These are phyloP conservation scores for Harrya chromipes DNA, from an alignment of 768 basidiomycete species.

Conservation along the genomic window DNA sequence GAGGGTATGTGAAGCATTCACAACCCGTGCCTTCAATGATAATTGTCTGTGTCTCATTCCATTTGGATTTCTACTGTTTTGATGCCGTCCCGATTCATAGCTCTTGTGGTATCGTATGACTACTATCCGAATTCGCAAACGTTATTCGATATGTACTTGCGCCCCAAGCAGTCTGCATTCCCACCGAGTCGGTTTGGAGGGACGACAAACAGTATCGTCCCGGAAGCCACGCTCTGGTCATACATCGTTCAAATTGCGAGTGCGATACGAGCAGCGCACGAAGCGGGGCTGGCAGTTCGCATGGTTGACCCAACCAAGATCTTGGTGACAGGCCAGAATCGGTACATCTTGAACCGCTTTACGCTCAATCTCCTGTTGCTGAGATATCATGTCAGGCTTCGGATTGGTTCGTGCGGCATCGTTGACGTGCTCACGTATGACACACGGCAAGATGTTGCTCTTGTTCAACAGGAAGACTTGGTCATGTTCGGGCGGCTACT, in stretches of 20 bases:
- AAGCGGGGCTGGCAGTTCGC: constrained; percentile 73
- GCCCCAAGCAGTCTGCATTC: constrained; percentile 44
- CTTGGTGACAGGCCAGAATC: constrained; percentile 84
- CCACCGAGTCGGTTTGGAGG: constrained; percentile 38
- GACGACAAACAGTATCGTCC: constrained; percentile 35
- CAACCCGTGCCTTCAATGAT: constrained; percentile 88
- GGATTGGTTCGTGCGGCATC: constrained; percentile 84
- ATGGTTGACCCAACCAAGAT: constrained; percentile 87
- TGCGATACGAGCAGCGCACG: constrained; percentile 85
- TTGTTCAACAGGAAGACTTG: constrained; percentile 86
- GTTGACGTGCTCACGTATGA: constrained; percentile 84
- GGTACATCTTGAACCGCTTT: constrained; percentile 39
- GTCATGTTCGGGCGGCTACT: constrained; percentile 82
- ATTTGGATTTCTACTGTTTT: constrained; percentile 5
- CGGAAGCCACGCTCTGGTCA: constrained; percentile 87
- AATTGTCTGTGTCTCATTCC: constrained; percentile 57
- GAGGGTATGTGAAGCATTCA: constrained; percentile 87
- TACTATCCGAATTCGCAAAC: constrained; percentile 85
- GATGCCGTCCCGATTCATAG: constrained; percentile 37
- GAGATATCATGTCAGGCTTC: constrained; percentile 47
- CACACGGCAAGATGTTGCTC: constrained; percentile 52
- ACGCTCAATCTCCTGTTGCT: background rate
- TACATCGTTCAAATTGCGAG: constrained; percentile 88
- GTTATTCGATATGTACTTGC: constrained; percentile 74
- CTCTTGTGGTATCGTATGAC: constrained; percentile 87